Evolutionary conservation across 2,329 filamentous ascomycete species (phyloP), one percentile per base, ranked within the genome.

Genomic region (Neonectria neomacrospora): DNA sequence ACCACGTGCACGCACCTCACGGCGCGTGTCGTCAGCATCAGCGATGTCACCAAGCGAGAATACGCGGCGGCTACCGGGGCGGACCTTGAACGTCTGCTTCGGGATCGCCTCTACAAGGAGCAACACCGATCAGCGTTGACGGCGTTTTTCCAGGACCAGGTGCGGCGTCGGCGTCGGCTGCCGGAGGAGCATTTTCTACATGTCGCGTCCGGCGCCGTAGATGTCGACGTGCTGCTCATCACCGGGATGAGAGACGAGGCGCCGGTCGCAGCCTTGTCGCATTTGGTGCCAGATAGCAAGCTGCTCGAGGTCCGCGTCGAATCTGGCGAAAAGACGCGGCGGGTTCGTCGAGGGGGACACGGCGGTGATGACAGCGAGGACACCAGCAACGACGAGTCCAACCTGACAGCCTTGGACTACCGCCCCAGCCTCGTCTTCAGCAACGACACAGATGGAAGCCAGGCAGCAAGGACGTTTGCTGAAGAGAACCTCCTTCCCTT

Each of bases 221-320:
- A 80, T 72, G 77, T 80, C 2, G 83, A 89, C 59, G 85, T 89
- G 51, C 75, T 90, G 45, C 61, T 90, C 0, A 84, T 91, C 66
- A 90, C 87, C 0, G 88, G 87, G 0, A 85, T 90, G 84, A 84
- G 86, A 79, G 88, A 91, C 52, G 77, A 85, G 51, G 83, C 86
- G 5, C 88, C 88, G 0, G 80, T 89, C 11, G 77, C 84, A 64
- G 44, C 65, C 12, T 82, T 88, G 0, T 84, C 84, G n/a, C 82
- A 85, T 77, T 70, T 89, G 23, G 83, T 88, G 11, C 81, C 86
- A 52, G 73, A 80, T 2, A 83, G 77, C 63, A 84, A 78, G 65
- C 61, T 90, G 18, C 34, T 90, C 50, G 88, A 90, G 34, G 76
- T 90, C 64, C 78, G 73, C 18, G 76, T 90, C 56, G 26, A 78